phyloP scores from a whole-genome alignment of 148 eudicot genomes.

The Silene conica region DNA sequence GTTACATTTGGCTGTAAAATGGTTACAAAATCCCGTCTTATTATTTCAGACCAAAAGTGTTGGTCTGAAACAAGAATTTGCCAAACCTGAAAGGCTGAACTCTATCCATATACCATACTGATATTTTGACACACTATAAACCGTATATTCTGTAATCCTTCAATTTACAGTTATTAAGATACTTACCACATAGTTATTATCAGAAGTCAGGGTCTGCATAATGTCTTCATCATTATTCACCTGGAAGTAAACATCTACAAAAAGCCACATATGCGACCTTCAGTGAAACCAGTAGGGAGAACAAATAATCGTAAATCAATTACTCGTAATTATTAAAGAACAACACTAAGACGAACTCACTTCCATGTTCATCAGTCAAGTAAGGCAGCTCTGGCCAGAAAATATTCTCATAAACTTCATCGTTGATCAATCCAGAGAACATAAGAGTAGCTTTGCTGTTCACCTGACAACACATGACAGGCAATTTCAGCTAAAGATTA shows the following conservation, averaged over 20 bases:
- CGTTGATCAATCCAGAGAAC: constrained; percentile 62
- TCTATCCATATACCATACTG: too few relatives aligned
- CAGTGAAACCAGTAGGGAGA: constrained; percentile 18
- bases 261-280: constrained; percentile 27
- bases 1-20: too few relatives aligned
- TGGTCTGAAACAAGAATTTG: too few relatives aligned
- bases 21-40: too few relatives aligned
- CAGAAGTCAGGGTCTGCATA: constrained; percentile 57
- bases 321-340: neutral
- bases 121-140: neutral
- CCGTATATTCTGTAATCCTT: neutral
- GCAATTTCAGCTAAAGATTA: constrained; percentile 12
- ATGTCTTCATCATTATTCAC: constrained; percentile 85
- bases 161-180: constrained; percentile 3
- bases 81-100: too few relatives aligned
- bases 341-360: constrained; percentile 47
- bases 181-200: constrained; percentile 78
- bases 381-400: constrained; percentile 97
- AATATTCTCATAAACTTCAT: constrained; percentile 71
- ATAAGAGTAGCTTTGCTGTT: constrained; percentile 77
- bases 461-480: constrained; percentile 42
- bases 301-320: constrained; percentile 2
- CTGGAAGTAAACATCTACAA: constrained; percentile 85
- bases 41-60: too few relatives aligned
- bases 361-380: constrained; percentile 86